Evolutionary conservation across 225 moss, liverwort and hornwort species (phyloP).

Genomic region (Marchantia polymorpha): DNA sequence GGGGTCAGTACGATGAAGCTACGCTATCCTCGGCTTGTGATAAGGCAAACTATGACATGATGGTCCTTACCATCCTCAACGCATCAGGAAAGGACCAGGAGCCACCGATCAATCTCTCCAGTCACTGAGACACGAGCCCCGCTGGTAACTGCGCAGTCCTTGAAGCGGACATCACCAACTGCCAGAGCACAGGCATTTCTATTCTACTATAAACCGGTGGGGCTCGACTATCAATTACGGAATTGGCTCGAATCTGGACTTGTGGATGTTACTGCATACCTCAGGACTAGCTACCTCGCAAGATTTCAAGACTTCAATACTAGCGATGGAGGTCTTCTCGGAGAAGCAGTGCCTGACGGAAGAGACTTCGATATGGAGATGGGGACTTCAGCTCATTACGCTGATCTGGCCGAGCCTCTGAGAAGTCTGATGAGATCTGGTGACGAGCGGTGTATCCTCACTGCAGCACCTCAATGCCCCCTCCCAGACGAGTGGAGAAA

Average conservation of each 20-base stretch:
- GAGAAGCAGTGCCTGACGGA: slow-evolving; percentile 3
- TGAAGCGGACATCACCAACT: neutral
- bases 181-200: neutral
- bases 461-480: slow-evolving; percentile 4
- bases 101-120: neutral
- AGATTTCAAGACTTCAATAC: neutral
- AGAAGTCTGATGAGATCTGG: neutral
- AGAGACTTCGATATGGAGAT: slow-evolving; percentile 2
- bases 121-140: neutral
- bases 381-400: neutral
- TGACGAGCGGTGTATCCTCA: neutral
- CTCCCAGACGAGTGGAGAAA: neutral
- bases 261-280: neutral
- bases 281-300: slow-evolving; percentile 4
- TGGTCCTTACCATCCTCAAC: neutral
- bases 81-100: neutral
- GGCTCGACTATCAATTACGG: slow-evolving; percentile 1
- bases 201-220: neutral
- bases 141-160: neutral
- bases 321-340: neutral
- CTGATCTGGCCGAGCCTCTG: neutral
- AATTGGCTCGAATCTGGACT: neutral
- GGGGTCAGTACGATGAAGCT: slow-evolving; percentile 17
- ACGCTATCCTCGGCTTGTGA: neutral
- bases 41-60: slow-evolving; percentile 9